phyloP scores from a whole-genome alignment of 371 early-diverging fungal species.

The Rhizopus microsporus region DNA sequence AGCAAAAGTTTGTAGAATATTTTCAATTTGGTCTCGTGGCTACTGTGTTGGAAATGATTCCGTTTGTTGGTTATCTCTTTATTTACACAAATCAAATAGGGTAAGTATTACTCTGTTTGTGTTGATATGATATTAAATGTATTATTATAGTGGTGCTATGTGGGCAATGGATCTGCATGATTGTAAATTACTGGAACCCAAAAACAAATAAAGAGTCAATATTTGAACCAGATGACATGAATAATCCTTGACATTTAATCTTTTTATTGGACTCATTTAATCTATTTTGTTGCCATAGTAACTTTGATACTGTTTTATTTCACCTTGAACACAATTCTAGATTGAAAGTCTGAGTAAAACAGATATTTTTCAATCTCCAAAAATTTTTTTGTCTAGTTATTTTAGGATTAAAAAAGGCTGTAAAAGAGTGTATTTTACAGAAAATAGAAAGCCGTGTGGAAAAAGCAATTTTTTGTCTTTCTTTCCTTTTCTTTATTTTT shows the following conservation, averaged over 20 bases:
- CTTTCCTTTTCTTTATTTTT: neutral
- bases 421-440: neutral
- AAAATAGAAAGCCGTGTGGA: neutral
- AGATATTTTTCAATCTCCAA: neutral
- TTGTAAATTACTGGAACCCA: slow-evolving; percentile 17
- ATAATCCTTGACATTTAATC: neutral
- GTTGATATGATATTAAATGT: neutral
- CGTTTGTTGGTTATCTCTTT: slow-evolving; percentile 44
- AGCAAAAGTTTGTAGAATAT: slow-evolving; percentile 37
- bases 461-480: neutral
- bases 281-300: neutral
- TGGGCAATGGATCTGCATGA: slow-evolving; percentile 46
- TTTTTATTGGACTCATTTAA: neutral
- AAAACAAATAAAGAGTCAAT: neutral
- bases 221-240: neutral
- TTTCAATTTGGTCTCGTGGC: slow-evolving; percentile 46
- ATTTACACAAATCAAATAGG: slow-evolving; percentile 48
- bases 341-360: no score
- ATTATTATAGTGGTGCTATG: slow-evolving; percentile 34
- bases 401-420: neutral
- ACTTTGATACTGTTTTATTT: neutral
- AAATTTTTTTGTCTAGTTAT: neutral
- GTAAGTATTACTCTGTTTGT: slow-evolving; percentile 17
- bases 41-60: slow-evolving; percentile 42
- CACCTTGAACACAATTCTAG: neutral